Evolutionary conservation across 257 asterid genomes (phyloP).

Genomic region (Linderniella brevidens): DNA sequence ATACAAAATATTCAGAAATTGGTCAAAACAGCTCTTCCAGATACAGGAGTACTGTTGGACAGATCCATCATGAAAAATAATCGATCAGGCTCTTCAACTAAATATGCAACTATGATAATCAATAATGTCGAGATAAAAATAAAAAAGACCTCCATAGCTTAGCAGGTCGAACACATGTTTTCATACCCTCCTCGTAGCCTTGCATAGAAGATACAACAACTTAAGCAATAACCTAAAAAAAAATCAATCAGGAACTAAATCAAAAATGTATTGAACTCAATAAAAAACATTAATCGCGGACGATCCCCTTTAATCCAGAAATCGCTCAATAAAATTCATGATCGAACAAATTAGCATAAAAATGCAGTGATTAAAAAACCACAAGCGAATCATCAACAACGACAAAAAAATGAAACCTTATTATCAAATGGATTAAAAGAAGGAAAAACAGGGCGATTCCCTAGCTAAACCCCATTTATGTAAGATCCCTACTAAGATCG

Average conservation of each 20-base stretch:
- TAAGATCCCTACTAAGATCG: slow-evolving; percentile 54
- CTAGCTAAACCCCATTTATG: slow-evolving; percentile 72
- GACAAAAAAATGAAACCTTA: slow-evolving; percentile 22
- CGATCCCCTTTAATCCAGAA: too few species aligned
- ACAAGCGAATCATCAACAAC: not conserved
- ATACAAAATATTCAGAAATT: too few species aligned
- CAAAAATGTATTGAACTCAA: not conserved
- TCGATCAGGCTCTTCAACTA: too few species aligned
- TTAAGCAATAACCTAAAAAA: slow-evolving; percentile 54
- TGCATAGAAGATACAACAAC: slow-evolving; percentile 56
- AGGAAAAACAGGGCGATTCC: slow-evolving; percentile 34
- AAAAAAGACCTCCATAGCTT: slow-evolving; percentile 69
- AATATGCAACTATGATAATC: too few species aligned
- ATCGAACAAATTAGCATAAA: not conserved
- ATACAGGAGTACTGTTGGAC: too few species aligned
- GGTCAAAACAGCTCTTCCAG: too few species aligned
- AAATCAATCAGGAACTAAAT: not conserved
- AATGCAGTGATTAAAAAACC: not conserved
- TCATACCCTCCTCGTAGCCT: slow-evolving; percentile 85
- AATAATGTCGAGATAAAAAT: too few species aligned
- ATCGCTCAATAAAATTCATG: too few species aligned
- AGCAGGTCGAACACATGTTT: slow-evolving; percentile 57
- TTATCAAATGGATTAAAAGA: slow-evolving; percentile 6
- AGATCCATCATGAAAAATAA: too few species aligned
- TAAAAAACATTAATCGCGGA: not conserved